Evolutionary conservation across 305 asterid genomes (phyloP).

Genomic region (Fraxinus xanthoxyloides): DNA sequence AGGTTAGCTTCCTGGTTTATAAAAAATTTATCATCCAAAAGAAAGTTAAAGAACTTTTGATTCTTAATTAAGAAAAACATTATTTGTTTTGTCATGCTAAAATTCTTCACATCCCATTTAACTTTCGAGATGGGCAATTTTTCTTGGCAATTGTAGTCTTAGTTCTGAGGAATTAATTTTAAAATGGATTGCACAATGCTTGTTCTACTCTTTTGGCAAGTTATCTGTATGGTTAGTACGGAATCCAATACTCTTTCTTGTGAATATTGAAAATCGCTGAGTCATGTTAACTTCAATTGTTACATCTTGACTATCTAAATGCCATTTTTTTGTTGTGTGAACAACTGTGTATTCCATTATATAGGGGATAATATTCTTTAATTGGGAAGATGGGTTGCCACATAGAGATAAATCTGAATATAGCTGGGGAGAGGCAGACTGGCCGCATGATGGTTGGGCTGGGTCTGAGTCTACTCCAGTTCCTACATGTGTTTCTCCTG

Average conservation of each 20-base stretch:
- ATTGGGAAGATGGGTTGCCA: constrained; percentile 73
- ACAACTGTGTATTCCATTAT: constrained; percentile 9
- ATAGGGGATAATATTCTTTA: constrained; percentile 90
- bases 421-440: constrained; percentile 93
- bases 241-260: neutral
- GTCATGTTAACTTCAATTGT: neutral
- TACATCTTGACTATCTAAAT: neutral
- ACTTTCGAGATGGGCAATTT: neutral
- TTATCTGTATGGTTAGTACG: neutral
- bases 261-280: neutral
- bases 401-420: constrained; percentile 53
- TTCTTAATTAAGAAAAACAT: neutral
- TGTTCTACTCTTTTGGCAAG: neutral
- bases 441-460: constrained; percentile 97
- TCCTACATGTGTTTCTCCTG: constrained; percentile 78
- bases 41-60: neutral
- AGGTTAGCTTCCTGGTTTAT: neutral
- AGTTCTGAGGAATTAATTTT: neutral
- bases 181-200: neutral
- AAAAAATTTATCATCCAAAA: neutral
- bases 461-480: constrained; percentile 72
- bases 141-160: neutral
- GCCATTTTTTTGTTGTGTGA: neutral
- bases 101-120: neutral
- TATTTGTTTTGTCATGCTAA: neutral